Evolutionary conservation across 352 stramenopile species (phyloP).

Genomic region (Peronosclerospora sorghi): DNA sequence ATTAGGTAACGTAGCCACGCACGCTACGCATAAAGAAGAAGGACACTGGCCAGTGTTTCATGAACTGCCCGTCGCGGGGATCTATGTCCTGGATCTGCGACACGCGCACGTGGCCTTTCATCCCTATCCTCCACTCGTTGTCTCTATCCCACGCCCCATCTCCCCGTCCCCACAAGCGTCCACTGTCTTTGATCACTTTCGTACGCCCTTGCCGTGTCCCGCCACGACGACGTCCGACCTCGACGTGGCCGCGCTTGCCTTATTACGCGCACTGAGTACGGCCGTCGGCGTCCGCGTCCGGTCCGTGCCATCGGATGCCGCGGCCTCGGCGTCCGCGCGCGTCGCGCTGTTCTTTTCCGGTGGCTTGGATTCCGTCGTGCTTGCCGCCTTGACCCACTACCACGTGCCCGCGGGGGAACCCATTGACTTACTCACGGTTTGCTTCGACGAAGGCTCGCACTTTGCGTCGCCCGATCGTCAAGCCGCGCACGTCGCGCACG

Average conservation of each 20-base stretch:
- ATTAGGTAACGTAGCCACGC: conserved; percentile 38
- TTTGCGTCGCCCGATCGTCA: conserved; percentile 86
- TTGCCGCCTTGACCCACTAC: conserved; percentile 85
- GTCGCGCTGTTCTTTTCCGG: conserved; percentile 94
- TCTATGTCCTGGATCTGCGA: conserved; percentile 61
- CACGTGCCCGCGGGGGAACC: conserved; percentile 42
- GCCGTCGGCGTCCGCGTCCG: conserved; percentile 75
- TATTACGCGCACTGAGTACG: conserved; percentile 65
- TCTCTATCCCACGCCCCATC: not conserved
- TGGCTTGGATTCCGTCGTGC: conserved; percentile 92
- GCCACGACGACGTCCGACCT: conserved; percentile 6
- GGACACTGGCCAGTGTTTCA: no score
- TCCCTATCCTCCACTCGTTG: conserved; percentile 20
- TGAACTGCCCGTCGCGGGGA: conserved; percentile 64
- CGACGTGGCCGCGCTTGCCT: conserved; percentile 16
- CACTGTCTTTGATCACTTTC: conserved; percentile 25
- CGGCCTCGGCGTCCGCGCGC: conserved; percentile 1
- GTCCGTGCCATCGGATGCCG: conserved; percentile 23
- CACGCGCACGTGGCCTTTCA: conserved; percentile 21
- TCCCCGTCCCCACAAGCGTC: no score
- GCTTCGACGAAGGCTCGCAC: conserved; percentile 69
- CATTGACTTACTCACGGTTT: conserved; percentile 93
- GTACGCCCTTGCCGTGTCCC: conserved; percentile 10
- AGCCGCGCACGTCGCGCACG: conserved; percentile 68
- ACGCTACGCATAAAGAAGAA: no score